Evolutionary conservation across 2,329 filamentous ascomycete genomes (phyloP).

Genomic region (Aspergillus sergii): DNA sequence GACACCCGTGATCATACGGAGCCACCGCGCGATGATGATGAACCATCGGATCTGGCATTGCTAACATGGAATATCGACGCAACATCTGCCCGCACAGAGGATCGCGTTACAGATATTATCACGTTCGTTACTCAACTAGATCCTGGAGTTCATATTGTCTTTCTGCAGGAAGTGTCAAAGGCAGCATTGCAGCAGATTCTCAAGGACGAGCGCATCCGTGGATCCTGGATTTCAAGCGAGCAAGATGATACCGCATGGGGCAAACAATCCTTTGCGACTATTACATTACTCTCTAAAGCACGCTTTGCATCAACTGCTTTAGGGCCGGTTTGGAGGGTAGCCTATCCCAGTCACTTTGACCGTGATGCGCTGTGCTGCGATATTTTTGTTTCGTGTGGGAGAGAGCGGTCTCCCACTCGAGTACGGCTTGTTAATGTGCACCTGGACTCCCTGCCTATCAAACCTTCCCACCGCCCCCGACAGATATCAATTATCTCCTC

Average conservation of each 20-base stretch:
- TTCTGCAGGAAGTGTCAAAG: slow-evolving; percentile 19
- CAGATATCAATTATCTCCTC: slow-evolving; percentile 8
- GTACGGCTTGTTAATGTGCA: slow-evolving; percentile 3
- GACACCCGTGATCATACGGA: no score
- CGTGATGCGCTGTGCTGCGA: slow-evolving; percentile 8
- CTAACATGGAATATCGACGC: slow-evolving; percentile 23
- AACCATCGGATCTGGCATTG: slow-evolving; percentile 1
- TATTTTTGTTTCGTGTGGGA: not conserved
- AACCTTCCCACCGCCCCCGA: slow-evolving; percentile 2
- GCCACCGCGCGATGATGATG: no score
- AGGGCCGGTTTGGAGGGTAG: slow-evolving; percentile 6
- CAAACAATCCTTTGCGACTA: not conserved
- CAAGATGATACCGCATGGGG: not conserved
- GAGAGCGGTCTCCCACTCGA: not conserved
- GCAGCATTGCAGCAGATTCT: slow-evolving; percentile 13
- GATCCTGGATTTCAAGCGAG: slow-evolving; percentile 13
- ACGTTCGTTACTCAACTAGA: slow-evolving; percentile 7
- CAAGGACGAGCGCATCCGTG: slow-evolving; percentile 10
- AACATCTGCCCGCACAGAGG: slow-evolving; percentile 1
- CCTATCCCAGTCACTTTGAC: slow-evolving; percentile 4
- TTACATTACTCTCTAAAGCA: not conserved
- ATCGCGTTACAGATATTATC: slow-evolving; percentile 15
- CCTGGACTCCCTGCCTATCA: slow-evolving; percentile 3
- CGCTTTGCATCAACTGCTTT: not conserved
- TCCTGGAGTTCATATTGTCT: slow-evolving; percentile 11